These are phyloP conservation scores for Schizosaccharomyces pombe DNA, from an alignment of 805 yeast genomes.

Conservation along the genomic window DNA sequence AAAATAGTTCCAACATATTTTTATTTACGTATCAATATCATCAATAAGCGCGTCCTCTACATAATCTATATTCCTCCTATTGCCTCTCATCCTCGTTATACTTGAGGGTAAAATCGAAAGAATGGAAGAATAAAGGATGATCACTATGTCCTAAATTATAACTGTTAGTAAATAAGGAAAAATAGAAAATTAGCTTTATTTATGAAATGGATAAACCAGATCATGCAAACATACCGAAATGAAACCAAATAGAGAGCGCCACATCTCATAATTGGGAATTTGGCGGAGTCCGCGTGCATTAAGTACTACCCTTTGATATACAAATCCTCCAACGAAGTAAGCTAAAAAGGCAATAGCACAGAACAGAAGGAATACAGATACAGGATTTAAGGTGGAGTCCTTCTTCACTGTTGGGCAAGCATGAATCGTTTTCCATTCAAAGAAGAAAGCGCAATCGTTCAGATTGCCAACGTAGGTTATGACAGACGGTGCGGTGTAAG, in stretches of 20 bases:
- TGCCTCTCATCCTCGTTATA: not conserved
- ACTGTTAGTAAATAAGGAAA: too few relatives aligned
- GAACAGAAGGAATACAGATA: constrained; percentile 44
- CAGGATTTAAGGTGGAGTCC: constrained; percentile 18
- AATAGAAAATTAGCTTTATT: not conserved
- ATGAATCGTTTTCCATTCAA: constrained; percentile 62
- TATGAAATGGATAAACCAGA: not conserved
- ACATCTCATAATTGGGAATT: constrained; percentile 2
- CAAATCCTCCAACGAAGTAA: constrained; percentile 3
- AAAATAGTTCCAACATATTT: too few relatives aligned
- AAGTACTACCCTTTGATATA: not conserved
- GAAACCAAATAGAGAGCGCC: not conserved
- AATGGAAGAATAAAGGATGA: not conserved
- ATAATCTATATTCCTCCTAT: not conserved
- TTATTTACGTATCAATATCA: not conserved
- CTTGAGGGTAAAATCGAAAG: not conserved
- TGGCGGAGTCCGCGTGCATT: constrained; percentile 1
- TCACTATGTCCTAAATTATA: not conserved
- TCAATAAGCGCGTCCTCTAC: not conserved
- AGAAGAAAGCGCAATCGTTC: constrained; percentile 60
- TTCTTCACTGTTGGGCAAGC: constrained; percentile 49
- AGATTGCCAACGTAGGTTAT: constrained; percentile 46
- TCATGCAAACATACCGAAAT: not conserved
- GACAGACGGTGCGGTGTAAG: constrained; percentile 20
- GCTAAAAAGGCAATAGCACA: constrained; percentile 7